These are phyloP conservation scores for Madurella fahalii DNA, from an alignment of 2,329 filamentous ascomycete species.

Conservation along the genomic window DNA sequence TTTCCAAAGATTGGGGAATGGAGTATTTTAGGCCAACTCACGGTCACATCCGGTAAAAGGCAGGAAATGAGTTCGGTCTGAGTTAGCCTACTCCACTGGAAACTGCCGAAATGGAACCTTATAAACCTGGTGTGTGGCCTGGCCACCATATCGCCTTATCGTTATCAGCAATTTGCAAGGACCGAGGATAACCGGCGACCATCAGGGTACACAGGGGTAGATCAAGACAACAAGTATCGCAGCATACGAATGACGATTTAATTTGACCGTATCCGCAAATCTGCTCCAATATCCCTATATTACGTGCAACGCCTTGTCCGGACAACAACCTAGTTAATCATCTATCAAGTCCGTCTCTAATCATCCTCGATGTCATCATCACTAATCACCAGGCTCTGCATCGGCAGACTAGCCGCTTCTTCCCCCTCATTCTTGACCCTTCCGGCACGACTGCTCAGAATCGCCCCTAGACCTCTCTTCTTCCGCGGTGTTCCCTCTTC, in stretches of 20 bases:
- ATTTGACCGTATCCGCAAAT: too few relatives aligned
- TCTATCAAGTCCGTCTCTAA: conserved; percentile 19
- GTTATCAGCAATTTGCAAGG: background rate
- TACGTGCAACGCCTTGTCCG: background rate
- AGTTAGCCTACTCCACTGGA: conserved; percentile 25
- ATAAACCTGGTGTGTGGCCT: conserved; percentile 12
- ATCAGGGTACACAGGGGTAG: too few relatives aligned
- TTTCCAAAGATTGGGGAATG: conserved; percentile 29
- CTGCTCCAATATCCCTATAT: background rate
- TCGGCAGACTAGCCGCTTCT: conserved; percentile 38
- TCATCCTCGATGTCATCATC: conserved; percentile 83
- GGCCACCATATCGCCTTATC: conserved; percentile 1
- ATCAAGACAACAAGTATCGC: too few relatives aligned
- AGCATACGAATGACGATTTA: too few relatives aligned
- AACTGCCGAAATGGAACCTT: background rate
- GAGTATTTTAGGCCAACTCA: conserved; percentile 30
- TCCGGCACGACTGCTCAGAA: conserved; percentile 20
- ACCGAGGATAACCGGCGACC: too few relatives aligned
- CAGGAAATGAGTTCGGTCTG: conserved; percentile 31
- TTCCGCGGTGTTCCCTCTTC: conserved; percentile 51
- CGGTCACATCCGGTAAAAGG: conserved; percentile 32
- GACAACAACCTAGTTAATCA: background rate
- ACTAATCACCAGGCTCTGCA: conserved; percentile 67
- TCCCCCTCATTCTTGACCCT: conserved; percentile 26
- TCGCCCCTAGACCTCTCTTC: conserved; percentile 30